Evolutionary conservation across 2,329 filamentous ascomycete genomes (phyloP).

Genomic region (Biscogniauxia marginata): DNA sequence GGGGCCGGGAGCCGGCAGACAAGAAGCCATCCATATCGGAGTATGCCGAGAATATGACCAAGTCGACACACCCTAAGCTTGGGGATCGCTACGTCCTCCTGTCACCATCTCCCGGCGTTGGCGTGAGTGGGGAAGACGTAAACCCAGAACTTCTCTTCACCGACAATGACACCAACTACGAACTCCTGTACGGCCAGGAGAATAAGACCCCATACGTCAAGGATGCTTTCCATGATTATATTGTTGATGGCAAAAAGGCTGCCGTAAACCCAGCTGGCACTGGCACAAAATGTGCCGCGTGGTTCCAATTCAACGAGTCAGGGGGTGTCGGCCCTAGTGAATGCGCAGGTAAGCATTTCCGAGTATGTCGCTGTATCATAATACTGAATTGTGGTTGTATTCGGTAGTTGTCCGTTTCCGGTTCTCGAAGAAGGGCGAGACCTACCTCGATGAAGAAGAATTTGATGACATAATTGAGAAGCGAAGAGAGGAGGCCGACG

Average conservation of each 20-base stretch:
- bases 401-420: constrained; percentile 80
- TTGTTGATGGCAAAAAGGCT: constrained; percentile 76
- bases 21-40: constrained; percentile 78
- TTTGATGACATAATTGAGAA: constrained; percentile 90
- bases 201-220: constrained; percentile 88
- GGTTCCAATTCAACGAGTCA: constrained; percentile 88
- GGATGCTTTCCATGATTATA: constrained; percentile 88
- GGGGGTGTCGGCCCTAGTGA: constrained; percentile 86
- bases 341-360: constrained; percentile 64
- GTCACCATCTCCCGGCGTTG: constrained; percentile 86
- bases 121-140: constrained; percentile 76
- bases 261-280: constrained; percentile 76
- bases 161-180: constrained; percentile 90
- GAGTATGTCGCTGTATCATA: constrained; percentile 47
- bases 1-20: constrained; percentile 74
- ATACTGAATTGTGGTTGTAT: not conserved
- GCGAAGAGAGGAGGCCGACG: constrained; percentile 85
- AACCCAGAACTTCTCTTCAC: constrained; percentile 86
- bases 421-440: constrained; percentile 71
- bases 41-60: constrained; percentile 64
- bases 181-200: constrained; percentile 71
- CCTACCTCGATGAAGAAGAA: constrained; percentile 85
- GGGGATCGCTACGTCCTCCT: constrained; percentile 82
- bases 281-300: constrained; percentile 88
- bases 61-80: constrained; percentile 76